Conservation (phyloP, 1,284 basidiomycete genomes). For the Vanrija sp. region DNA sequence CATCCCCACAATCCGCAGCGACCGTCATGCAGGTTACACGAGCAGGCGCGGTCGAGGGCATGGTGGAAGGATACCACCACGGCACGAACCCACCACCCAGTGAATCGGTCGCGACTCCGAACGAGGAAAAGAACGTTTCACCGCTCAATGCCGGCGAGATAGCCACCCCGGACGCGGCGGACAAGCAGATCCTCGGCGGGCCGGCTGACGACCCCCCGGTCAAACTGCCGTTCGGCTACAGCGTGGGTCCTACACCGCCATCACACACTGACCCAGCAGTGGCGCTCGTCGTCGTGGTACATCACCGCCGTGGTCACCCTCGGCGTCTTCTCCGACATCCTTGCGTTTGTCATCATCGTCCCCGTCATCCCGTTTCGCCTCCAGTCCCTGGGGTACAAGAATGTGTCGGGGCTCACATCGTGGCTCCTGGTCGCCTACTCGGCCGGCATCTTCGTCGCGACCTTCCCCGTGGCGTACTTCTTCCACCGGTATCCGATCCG, state of each 20-base stretch:
- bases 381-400: constrained; percentile 27
- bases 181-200: too few species aligned
- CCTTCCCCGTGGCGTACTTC: constrained; percentile 64
- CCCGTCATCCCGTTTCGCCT: constrained; percentile 67
- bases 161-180: too few species aligned
- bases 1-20: too few species aligned
- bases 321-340: constrained; percentile 32
- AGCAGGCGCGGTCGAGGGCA: background rate
- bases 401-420: constrained; percentile 36
- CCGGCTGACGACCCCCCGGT: too few species aligned
- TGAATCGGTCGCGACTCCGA: too few species aligned
- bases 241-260: too few species aligned
- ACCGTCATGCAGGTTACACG: background rate
- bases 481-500: constrained; percentile 59
- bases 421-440: constrained; percentile 43
- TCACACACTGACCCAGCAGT: constrained; percentile 9
- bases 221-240: too few species aligned
- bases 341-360: constrained; percentile 41
- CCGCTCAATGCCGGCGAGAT: too few species aligned
- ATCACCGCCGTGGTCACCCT: constrained; percentile 35
- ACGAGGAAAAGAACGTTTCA: too few species aligned
- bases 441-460: constrained; percentile 51
- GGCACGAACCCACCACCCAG: too few species aligned
- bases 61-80: background rate
- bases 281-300: constrained; percentile 35